Conservation (phyloP, 2,329 filamentous ascomycete species). For the Venturia nashicola region DNA sequence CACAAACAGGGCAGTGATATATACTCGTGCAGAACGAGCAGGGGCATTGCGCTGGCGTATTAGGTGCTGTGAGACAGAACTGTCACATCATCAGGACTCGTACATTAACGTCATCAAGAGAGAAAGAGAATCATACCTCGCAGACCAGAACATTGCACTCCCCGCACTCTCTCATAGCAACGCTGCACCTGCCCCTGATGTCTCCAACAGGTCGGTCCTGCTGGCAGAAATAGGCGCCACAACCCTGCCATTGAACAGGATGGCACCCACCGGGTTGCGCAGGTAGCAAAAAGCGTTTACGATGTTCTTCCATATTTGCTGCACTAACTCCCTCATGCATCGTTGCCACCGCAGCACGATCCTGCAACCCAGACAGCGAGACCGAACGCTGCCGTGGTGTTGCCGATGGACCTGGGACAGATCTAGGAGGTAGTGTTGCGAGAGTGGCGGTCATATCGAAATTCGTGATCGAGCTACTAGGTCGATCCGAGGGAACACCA, state of each 20-base stretch:
- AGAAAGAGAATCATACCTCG: slow-evolving; percentile 21
- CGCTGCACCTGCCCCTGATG: slow-evolving; percentile 23
- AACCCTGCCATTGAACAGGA: slow-evolving; percentile 31
- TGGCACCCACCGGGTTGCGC: slow-evolving; percentile 23
- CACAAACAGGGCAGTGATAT: slow-evolving; percentile 27
- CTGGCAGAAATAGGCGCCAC: slow-evolving; percentile 30
- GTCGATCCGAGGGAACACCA: not conserved
- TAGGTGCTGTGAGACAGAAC: slow-evolving; percentile 18
- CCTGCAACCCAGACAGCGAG: slow-evolving; percentile 4
- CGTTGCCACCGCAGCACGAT: not conserved
- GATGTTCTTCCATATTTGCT: slow-evolving; percentile 3
- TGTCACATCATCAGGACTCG: slow-evolving; percentile 12
- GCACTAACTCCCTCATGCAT: slow-evolving; percentile 14
- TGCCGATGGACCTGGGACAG: not conserved
- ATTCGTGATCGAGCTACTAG: not conserved
- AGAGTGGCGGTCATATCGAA: slow-evolving; percentile 1
- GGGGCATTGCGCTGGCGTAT: slow-evolving; percentile 19
- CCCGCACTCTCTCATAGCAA: slow-evolving; percentile 24
- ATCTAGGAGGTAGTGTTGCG: not conserved
- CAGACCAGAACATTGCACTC: slow-evolving; percentile 28
- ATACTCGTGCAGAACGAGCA: slow-evolving; percentile 27
- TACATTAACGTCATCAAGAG: not conserved
- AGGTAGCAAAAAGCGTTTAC: slow-evolving; percentile 20
- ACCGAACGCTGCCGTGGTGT: slow-evolving; percentile 8
- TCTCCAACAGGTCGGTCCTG: slow-evolving; percentile 26